Conservation (phyloP, 345 rosid species). For the Bruguiera sexangula region DNA sequence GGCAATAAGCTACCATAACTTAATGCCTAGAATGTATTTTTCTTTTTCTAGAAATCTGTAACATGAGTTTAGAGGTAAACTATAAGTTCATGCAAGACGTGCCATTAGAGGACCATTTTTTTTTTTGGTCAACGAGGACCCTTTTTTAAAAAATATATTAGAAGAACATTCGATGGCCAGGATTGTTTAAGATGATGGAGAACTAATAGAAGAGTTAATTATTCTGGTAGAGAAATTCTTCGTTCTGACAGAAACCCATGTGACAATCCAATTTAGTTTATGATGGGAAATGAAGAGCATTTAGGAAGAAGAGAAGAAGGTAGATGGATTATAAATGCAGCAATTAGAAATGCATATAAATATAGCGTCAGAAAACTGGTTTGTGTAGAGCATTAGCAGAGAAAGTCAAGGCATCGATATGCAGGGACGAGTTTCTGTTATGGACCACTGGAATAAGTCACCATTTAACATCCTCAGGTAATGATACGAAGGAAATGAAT, state of each 20-base stretch:
- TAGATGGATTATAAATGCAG: slow-evolving; percentile 30
- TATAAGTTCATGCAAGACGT: no score
- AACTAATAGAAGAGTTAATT: slow-evolving; percentile 4
- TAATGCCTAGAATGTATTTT: no score
- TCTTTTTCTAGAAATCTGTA: no score
- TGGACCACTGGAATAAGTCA: background rate
- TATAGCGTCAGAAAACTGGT: slow-evolving; percentile 7
- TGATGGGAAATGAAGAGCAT: no score
- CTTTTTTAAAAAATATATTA: no score
- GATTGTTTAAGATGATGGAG: background rate
- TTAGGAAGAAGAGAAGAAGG: slow-evolving; percentile 5
- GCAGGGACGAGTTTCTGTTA: no score
- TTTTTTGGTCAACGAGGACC: background rate
- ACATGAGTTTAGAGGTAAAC: no score
- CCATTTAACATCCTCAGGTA: slow-evolving; percentile 14
- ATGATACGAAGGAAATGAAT: background rate
- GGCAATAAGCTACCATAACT: no score
- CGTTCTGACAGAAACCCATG: background rate
- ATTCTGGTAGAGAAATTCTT: slow-evolving; percentile 3
- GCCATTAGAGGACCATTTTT: no score
- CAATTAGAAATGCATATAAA: background rate
- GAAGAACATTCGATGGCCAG: background rate
- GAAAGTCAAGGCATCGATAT: no score
- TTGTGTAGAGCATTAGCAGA: background rate
- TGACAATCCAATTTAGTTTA: no score